phyloP scores from a whole-genome alignment of 129 eudicot genomes.

The carrot (Daucus carota) region DH1_v3.0 NC_030381.2:49279001-49279500 shows the following conservation, averaged over 20 bases:
- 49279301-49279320: slow-evolving; percentile 26
- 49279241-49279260: neutral
- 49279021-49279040: slow-evolving; percentile 3
- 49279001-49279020: slow-evolving; percentile 16
- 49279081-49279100: neutral
- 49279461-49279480: too few relatives aligned
- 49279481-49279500: too few relatives aligned
- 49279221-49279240: neutral
- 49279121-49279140: slow-evolving; percentile 1
- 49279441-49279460: too few relatives aligned
- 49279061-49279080: neutral
- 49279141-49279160: neutral
- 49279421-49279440: too few relatives aligned
- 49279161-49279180: neutral
- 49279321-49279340: neutral
- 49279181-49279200: too few relatives aligned
- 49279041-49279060: neutral
- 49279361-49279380: neutral
- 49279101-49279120: neutral
- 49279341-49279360: too few relatives aligned
- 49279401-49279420: too few relatives aligned
- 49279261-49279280: slow-evolving; percentile 2
- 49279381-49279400: too few relatives aligned
- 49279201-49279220: too few relatives aligned
- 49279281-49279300: neutral